A percentile compares a stretch with the other conserved stretches of the same genome.
These are phyloP conservation scores for Extremus antarcticus DNA, from an alignment of 495 filamentous ascomycete genomes.

Conservation along the genomic window DNA sequence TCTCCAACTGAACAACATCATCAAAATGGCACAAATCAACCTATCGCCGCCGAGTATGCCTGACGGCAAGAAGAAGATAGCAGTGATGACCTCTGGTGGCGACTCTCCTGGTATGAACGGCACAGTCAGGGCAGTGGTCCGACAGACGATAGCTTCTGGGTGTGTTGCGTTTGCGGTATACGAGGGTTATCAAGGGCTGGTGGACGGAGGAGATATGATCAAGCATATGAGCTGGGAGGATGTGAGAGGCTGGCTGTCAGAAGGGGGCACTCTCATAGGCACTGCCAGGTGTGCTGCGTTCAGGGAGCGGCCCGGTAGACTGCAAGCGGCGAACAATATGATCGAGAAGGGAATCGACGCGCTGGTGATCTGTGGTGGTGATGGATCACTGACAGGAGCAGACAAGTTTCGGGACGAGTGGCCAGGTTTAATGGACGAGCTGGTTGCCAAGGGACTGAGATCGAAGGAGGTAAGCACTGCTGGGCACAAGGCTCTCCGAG, in stretches of 20 bases:
- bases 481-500: too few relatives aligned
- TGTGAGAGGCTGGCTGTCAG: constrained; percentile 86
- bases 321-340: constrained; percentile 85
- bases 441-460: constrained; percentile 59
- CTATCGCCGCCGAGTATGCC: constrained; percentile 9
- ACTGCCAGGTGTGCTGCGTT: constrained; percentile 87
- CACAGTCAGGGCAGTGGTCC: constrained; percentile 83
- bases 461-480: too few relatives aligned
- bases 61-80: constrained; percentile 62
- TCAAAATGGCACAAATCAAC: constrained; percentile 13
- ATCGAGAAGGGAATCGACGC: constrained; percentile 88
- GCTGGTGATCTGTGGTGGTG: constrained; percentile 91
- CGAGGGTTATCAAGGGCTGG: constrained; percentile 94
- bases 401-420: constrained; percentile 89
- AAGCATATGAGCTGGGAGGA: constrained; percentile 83
- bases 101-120: constrained; percentile 98
- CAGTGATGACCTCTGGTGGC: constrained; percentile 91
- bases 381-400: constrained; percentile 92
- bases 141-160: constrained; percentile 75
- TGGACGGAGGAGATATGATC: constrained; percentile 80
- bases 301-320: constrained; percentile 70
- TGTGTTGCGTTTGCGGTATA: constrained; percentile 85
- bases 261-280: constrained; percentile 93
- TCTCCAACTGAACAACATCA: neutral
- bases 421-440: constrained; percentile 73